Evolutionary conservation across 202 grass and related monocot species (phyloP), one percentile per base, ranked within the genome.

Genomic region (Digitaria exilis): DNA sequence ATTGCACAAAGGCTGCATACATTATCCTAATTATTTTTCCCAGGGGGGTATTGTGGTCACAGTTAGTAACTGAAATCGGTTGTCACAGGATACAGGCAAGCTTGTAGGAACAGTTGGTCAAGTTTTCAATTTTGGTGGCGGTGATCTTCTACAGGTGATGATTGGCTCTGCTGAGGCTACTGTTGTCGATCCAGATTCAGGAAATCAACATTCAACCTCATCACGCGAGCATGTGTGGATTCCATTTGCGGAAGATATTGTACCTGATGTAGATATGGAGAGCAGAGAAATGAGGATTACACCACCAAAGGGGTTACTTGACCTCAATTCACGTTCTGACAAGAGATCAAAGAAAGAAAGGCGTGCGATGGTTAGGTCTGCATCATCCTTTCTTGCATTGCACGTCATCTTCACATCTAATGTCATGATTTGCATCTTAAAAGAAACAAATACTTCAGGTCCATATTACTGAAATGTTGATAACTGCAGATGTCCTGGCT

Each of bases 161-260:
- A 84, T 82, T 73, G 83, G 74, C 31, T 37, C 63, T 34, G 46
- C 68, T 45, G 79, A 78, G 52, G 82, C 67, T 46, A 65, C 21
- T 44, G 29, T 24, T 85, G 35, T 76, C 19, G 73, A 73, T 49
- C 51, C 56, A 76, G 72, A 42, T 81, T 70, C 79, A 82, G 78
- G 65, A 75, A 75, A 72, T 62, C 79, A 67, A 75, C 83, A 83
- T 87, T 68, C 80, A 59, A 65, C 31, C 72, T 89, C 80, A 45
- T 81, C 69, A 74, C 80, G 80, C 69, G 65, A 79, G 28, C 89
- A 93, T 62, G 85, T 96, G 44, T 96, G 91, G 91, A 90, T 99
- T 78, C 96, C 96, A 49, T 99, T 96, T 89, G 91, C 94, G 51
- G 77, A 94, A 80, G 93, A 87, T 83, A 99, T 96, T 91, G 96